These are phyloP conservation scores for Cryptococcus sp. DNA, from an alignment of 1,284 basidiomycete genomes.

Conservation along the genomic window DNA sequence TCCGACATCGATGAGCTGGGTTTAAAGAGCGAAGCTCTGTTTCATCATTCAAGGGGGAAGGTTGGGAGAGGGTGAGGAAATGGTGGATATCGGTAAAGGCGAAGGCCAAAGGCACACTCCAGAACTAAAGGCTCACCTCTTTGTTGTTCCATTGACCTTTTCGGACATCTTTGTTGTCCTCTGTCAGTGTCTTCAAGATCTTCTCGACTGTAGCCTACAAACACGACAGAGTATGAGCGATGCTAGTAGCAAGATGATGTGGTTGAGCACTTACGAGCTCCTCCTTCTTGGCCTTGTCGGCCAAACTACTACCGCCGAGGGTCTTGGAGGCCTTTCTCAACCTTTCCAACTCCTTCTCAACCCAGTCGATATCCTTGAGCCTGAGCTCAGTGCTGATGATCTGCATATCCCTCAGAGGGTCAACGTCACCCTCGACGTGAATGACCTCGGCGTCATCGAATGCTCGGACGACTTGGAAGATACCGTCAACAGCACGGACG, in stretches of 20 bases:
- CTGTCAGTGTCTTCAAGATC: conserved; percentile 74
- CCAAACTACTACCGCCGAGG: conserved; percentile 76
- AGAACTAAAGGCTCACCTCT: conserved; percentile 68
- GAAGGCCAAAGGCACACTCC: not conserved
- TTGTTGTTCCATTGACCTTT: conserved; percentile 95
- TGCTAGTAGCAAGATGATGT: not conserved
- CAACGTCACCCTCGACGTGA: conserved; percentile 97
- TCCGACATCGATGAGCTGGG: conserved; percentile 71
- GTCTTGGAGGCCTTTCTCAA: conserved; percentile 65
- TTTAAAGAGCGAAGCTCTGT: conserved; percentile 77
- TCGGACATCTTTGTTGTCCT: conserved; percentile 86
- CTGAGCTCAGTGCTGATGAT: conserved; percentile 93
- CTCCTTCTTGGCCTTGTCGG: conserved; percentile 95
- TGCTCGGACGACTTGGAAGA: conserved; percentile 97
- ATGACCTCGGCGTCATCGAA: conserved; percentile 99
- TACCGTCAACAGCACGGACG: conserved; percentile 97
- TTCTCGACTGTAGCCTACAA: conserved; percentile 79
- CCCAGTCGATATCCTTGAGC: conserved; percentile 98
- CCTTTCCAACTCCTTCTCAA: conserved; percentile 83
- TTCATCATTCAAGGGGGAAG: conserved; percentile 61
- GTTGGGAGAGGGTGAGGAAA: conserved; percentile 5
- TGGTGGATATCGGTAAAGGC: conserved; percentile 1
- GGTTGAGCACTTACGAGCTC: conserved; percentile 69
- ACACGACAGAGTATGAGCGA: not conserved
- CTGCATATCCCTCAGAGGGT: conserved; percentile 95